These are phyloP conservation scores for Medicago lupulina DNA, from an alignment of 306 rosid genomes.

Conservation along the genomic window DNA sequence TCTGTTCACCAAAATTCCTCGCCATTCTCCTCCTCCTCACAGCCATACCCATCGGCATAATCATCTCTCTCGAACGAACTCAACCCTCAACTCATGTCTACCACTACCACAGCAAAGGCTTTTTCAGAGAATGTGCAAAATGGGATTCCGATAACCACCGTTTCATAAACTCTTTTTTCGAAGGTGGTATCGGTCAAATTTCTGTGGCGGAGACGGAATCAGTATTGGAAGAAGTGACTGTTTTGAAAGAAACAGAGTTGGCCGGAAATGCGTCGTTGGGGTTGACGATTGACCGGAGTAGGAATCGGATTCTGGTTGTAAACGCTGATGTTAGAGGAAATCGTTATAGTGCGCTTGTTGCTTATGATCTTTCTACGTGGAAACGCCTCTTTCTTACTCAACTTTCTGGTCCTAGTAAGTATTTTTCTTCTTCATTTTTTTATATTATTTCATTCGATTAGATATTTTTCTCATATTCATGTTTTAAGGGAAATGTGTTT, in stretches of 20 bases:
- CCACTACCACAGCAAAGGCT: slow-evolving; percentile 70
- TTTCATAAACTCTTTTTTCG: slow-evolving; percentile 63
- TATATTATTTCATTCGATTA: too few species aligned
- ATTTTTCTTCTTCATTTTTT: not conserved
- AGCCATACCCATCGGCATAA: slow-evolving; percentile 73
- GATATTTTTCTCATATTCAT: too few species aligned
- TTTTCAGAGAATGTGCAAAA: slow-evolving; percentile 75
- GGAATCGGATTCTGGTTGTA: slow-evolving; percentile 73
- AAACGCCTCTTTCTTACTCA: slow-evolving; percentile 72
- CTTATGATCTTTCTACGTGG: slow-evolving; percentile 80
- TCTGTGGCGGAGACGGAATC: slow-evolving; percentile 38
- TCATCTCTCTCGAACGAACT: slow-evolving; percentile 72
- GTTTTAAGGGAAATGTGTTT: too few species aligned
- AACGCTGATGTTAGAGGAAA: slow-evolving; percentile 63
- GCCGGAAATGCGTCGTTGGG: slow-evolving; percentile 82
- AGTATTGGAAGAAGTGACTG: slow-evolving; percentile 52
- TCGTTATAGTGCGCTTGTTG: slow-evolving; percentile 64
- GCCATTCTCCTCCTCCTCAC: slow-evolving; percentile 57
- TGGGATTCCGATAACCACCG: slow-evolving; percentile 77
- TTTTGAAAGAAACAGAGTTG: slow-evolving; percentile 58
- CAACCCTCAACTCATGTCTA: slow-evolving; percentile 65
- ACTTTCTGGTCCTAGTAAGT: slow-evolving; percentile 69
- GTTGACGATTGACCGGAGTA: slow-evolving; percentile 52
- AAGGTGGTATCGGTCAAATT: slow-evolving; percentile 73
- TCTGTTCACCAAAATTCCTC: slow-evolving; percentile 59